Conservation (phyloP, 192 early-diverging fungal genomes). For the Backusella psychrophila region DNA sequence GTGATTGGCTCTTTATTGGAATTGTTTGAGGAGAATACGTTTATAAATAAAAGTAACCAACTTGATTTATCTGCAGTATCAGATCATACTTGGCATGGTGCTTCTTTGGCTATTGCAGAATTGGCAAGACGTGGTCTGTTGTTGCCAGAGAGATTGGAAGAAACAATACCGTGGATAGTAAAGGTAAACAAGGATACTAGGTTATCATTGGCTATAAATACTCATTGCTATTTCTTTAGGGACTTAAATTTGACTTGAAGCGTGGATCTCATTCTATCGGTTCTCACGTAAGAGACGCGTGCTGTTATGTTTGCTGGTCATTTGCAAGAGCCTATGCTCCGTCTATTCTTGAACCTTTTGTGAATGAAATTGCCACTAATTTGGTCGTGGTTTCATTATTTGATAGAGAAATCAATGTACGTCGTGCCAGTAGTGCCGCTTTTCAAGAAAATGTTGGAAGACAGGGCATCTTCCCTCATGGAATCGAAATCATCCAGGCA, state of each 20-base stretch:
- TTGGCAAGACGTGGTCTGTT: constrained; percentile 84
- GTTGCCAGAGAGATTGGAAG: constrained; percentile 63
- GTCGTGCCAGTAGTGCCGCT: constrained; percentile 91
- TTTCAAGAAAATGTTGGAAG: constrained; percentile 98
- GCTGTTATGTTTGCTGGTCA: constrained; percentile 97
- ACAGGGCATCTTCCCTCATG: constrained; percentile 86
- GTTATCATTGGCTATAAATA: constrained; percentile 50
- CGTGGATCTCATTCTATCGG: constrained; percentile 91
- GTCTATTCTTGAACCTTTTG: constrained; percentile 62
- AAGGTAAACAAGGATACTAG: constrained; percentile 43
- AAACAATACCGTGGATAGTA: constrained; percentile 81
- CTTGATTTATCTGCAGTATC: constrained; percentile 75
- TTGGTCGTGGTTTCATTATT: constrained; percentile 80
- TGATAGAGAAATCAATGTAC: constrained; percentile 93
- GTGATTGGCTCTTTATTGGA: constrained; percentile 76
- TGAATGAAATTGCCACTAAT: constrained; percentile 64
- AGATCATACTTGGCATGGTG: constrained; percentile 94
- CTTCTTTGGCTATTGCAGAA: constrained; percentile 89
- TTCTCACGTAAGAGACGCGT: constrained; percentile 91
- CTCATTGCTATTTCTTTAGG: constrained; percentile 74
- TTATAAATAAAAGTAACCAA: constrained; percentile 35
- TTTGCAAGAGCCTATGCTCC: constrained; percentile 90
- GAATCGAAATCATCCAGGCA: constrained; percentile 85
- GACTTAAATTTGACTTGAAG: constrained; percentile 87
- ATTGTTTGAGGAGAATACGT: constrained; percentile 81